phyloP scores from a whole-genome alignment of 345 rosid species.

The Euphorbia pulcherrima region DNA sequence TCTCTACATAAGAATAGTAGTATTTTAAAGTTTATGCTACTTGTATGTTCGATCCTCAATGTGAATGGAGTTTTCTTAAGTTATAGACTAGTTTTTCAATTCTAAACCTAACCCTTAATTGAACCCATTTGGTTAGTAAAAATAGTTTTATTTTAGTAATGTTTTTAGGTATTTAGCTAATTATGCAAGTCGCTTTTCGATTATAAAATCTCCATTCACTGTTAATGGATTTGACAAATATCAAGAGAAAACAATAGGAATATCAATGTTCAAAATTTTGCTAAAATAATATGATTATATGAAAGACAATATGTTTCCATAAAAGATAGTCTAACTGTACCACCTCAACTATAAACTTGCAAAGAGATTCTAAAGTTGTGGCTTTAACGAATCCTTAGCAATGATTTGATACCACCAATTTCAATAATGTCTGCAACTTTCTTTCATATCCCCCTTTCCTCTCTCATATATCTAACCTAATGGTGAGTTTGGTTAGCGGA shows the following conservation, averaged over 20 bases:
- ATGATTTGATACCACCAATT: slow-evolving; percentile 21
- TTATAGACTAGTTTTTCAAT: too few species aligned
- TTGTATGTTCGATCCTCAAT: too few species aligned
- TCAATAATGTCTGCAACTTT: slow-evolving; percentile 3
- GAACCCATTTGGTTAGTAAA: too few species aligned
- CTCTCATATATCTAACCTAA: too few species aligned
- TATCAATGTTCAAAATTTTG: neutral
- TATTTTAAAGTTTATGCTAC: too few species aligned
- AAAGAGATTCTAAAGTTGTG: slow-evolving; percentile 11
- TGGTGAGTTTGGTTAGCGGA: too few species aligned
- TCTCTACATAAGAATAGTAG: too few species aligned
- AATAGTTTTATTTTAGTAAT: too few species aligned
- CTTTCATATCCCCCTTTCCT: neutral
- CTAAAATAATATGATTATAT: neutral
- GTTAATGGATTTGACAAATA: neutral
- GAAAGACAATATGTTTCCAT: neutral
- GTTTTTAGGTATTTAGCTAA: too few species aligned
- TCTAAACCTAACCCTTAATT: too few species aligned
- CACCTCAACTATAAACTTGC: neutral
- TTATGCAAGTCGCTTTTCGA: too few species aligned
- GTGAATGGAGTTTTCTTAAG: too few species aligned
- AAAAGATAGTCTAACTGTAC: neutral
- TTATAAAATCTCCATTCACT: neutral
- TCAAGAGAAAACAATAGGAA: neutral
- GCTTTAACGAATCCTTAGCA: slow-evolving; percentile 1